Base-by-base conservation (phyloP, 208 protist genomes). In the Leishmania aethiopica region DNA sequence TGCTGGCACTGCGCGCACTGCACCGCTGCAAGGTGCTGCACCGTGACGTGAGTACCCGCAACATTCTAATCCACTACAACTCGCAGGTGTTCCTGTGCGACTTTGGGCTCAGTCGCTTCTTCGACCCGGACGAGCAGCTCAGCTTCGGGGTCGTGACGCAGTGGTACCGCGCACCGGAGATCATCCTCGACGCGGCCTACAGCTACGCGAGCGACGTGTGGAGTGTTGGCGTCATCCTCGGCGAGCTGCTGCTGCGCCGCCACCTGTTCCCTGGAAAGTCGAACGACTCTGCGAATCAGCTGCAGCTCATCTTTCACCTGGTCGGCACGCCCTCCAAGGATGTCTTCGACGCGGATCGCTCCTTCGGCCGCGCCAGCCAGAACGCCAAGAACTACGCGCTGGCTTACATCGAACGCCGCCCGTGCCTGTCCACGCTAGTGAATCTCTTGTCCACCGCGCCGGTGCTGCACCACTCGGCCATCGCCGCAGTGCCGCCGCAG, bases 241-340 rank as follows among this genome's bases (percentile, higher is more conserved):
- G 93, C 15, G 96, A 98, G 86, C 84, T 99, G 57, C 92, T 99
- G 55, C 90, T 97, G 47, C 88, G 94, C 28, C 91, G 88, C 5
- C 96, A 98, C 74, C 86, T 99, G 19, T 95, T 99, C 60, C 97
- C 96, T 13, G 97, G 97, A 25, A 97, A 97, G 75, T 86, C 88
- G 22, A 98, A 99, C 80, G 94, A 98, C 85, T 95, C 90, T 1
- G 98, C 98, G n/a, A 96, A 99, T 75, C 96, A 99, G 84, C 90
- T 99, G 19, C 93, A 93, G 72, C 92, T 96, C 70, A 99, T 99
- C 45, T 98, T 98, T 57, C 86, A 91, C 75, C 90, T 97, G 47
- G 93, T 99, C 19, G 98, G 98, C 60, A 99, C 98, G 11, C 99
- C 99, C 22, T 95, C 86, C 51, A 84, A 93, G 19, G 90, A 96